Evolutionary conservation across 2,329 filamentous ascomycete species (phyloP), one percentile per base, ranked within the genome.

Genomic region (Aspergillus amoenus): DNA sequence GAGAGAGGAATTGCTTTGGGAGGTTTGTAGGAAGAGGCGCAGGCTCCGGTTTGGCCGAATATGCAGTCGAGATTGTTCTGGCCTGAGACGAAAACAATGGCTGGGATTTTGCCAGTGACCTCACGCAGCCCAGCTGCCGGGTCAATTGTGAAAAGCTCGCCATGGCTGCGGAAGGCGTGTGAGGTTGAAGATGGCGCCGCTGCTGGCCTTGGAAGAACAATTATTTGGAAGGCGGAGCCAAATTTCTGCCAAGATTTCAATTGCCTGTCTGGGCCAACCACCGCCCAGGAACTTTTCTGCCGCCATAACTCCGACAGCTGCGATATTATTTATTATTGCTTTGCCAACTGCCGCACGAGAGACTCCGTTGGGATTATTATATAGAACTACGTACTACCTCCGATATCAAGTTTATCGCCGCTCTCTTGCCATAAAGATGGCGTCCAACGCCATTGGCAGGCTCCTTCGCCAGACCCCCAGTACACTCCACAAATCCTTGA

Each of bases 101-200:
- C 62, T 87, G 81, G 12, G 66, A 56, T 55, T 61, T 66, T 13
- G 91, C 70, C 39, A 84, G 77, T 30, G 84, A 79, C 76, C 89
- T 90, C 71, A 90, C 84, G 76, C 85, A 88, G 80, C 85, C 84
- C 70, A 90, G 75, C 61, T 89, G 88, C 83, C 88, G 86, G 76
- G 80, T 71, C 46, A 80, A 76, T 55, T 84, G 76, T 69, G 82
- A 69, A 59, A 82, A 76, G 63, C 84, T 79, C 64, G 83, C 81
- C 81, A 90, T 91, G 80, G 82, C 84, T 62, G 68, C 32, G 67
- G 59, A 46, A 44, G 32, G 47, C 24, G 21, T 42, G 44, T 43
- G 48, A 52, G 41, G 42, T 55, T 59, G 60, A 56, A 51, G 59
- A 56, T 54, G 5, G 22, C 39, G 9, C 60, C 55, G 59, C 57